These are phyloP conservation scores for Effrenium voratum DNA, from an alignment of 73 alveolate species.

Conservation along the genomic window DNA sequence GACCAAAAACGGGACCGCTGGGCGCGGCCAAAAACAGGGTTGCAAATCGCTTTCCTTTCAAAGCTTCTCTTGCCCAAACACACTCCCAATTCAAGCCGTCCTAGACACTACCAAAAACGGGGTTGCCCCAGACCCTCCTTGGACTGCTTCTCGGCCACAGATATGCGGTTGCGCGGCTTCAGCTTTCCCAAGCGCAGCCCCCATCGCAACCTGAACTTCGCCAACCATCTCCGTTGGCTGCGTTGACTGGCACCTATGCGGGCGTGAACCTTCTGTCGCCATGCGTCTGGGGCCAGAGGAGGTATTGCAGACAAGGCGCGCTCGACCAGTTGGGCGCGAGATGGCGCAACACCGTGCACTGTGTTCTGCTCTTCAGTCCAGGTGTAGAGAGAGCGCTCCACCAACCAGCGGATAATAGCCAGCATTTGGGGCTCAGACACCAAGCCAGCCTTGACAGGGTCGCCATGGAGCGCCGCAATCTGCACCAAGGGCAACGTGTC, in stretches of 20 bases:
- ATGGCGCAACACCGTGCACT: slow-evolving; percentile 6
- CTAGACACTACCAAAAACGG: background rate
- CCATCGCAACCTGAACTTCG: slow-evolving; percentile 28
- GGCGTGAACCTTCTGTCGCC: background rate
- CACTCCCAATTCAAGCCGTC: too few species aligned
- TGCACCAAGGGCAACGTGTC: background rate
- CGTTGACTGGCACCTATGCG: background rate
- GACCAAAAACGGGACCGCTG: slow-evolving; percentile 13
- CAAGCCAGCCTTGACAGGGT: background rate
- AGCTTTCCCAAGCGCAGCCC: slow-evolving; percentile 25
- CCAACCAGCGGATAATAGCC: background rate
- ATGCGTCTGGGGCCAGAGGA: background rate
- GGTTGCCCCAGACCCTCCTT: background rate
- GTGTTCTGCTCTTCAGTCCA: slow-evolving; percentile 3
- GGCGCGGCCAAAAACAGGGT: slow-evolving; percentile 5
- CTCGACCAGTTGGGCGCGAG: slow-evolving; percentile 31
- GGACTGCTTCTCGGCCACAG: background rate
- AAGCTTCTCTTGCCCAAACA: background rate
- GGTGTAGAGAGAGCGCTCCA: background rate
- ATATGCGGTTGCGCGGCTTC: too few species aligned
- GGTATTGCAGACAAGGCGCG: slow-evolving; percentile 13
- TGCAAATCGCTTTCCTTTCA: background rate
- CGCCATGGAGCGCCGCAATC: too few species aligned
- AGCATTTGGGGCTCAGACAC: background rate
- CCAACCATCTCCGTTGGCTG: slow-evolving; percentile 13